A percentile compares a stretch with the other conserved stretches of the same genome.
Evolutionary conservation across 192 early-diverging fungal genomes (phyloP).

Genomic region (Piromyces finnis): DNA sequence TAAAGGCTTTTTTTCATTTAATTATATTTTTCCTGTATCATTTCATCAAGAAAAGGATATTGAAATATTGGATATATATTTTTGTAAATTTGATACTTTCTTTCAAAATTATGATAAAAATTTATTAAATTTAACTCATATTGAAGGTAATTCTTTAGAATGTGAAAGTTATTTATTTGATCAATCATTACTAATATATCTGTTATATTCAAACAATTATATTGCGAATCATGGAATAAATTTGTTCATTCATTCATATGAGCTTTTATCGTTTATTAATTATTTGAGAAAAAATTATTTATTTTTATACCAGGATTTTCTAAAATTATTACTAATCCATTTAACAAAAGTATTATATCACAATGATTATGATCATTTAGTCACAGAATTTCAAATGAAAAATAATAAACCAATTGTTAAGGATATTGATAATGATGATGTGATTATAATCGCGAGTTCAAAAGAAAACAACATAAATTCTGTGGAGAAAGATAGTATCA

Average conservation of each 20-base stretch:
- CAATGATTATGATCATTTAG: not conserved
- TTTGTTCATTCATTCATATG: not conserved
- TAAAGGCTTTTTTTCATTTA: not conserved
- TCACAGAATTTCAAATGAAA: not conserved
- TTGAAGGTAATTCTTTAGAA: not conserved
- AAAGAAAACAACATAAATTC: not conserved
- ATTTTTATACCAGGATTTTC: not conserved
- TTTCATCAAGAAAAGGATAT: not conserved
- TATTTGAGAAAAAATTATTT: not conserved
- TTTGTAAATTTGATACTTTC: not conserved
- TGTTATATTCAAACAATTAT: not conserved
- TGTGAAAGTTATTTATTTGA: not conserved
- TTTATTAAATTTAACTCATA: not conserved
- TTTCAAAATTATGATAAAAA: not conserved
- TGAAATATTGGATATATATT: not conserved
- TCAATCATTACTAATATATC: not conserved
- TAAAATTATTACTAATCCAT: not conserved
- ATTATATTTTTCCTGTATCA: not conserved
- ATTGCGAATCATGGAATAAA: not conserved
- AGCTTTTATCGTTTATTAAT: not conserved
- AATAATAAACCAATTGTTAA: not conserved
- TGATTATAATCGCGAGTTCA: not conserved
- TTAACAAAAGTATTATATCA: not conserved
- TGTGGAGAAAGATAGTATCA: not conserved
- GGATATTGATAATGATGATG: not conserved